A percentile compares a stretch with the other conserved stretches of the same genome.
These are phyloP conservation scores for Halenospora varia DNA, from an alignment of 495 filamentous ascomycete species.

Conservation along the genomic window DNA sequence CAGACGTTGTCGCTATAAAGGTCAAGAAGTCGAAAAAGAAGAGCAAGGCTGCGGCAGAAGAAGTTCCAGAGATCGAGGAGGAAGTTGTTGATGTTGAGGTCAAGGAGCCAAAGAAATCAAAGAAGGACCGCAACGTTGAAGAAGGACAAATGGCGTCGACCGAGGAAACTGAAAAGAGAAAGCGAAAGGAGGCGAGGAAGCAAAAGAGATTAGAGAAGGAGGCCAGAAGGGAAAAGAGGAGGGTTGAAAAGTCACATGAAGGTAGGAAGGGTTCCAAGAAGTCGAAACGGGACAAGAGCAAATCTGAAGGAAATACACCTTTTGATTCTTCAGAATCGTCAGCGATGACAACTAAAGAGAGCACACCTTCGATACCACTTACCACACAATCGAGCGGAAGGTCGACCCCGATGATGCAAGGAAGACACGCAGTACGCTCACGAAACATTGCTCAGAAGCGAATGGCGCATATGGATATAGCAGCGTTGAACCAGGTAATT, in stretches of 20 bases:
- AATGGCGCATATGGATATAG: slow-evolving; percentile 64
- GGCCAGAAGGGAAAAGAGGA: slow-evolving; percentile 30
- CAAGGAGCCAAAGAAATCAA: slow-evolving; percentile 6
- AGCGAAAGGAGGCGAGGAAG: slow-evolving; percentile 28
- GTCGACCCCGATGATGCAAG: slow-evolving; percentile 39
- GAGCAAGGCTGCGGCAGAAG: neutral
- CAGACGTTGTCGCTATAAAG: slow-evolving; percentile 17
- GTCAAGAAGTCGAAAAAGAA: slow-evolving; percentile 21
- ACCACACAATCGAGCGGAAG: slow-evolving; percentile 22
- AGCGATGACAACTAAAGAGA: slow-evolving; percentile 25
- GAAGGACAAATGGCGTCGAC: slow-evolving; percentile 6
- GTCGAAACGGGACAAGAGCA: slow-evolving; percentile 17
- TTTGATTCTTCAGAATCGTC: slow-evolving; percentile 20
- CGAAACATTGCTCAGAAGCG: slow-evolving; percentile 77
- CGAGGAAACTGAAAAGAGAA: slow-evolving; percentile 15
- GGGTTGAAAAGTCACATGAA: slow-evolving; percentile 15
- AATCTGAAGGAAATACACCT: slow-evolving; percentile 19
- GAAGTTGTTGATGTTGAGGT: no score
- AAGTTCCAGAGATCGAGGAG: neutral
- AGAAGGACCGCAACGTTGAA: slow-evolving; percentile 29
- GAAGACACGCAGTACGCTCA: slow-evolving; percentile 59
- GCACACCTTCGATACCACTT: slow-evolving; percentile 23
- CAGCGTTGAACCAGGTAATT: slow-evolving; percentile 72
- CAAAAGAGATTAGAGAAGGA: slow-evolving; percentile 26
- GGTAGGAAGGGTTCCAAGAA: slow-evolving; percentile 27